Percentiles rank a stretch among this genome's conserved stretches.
Conservation (phyloP, 1,284 basidiomycete genomes). For the Moesziomyces antarcticus region DNA sequence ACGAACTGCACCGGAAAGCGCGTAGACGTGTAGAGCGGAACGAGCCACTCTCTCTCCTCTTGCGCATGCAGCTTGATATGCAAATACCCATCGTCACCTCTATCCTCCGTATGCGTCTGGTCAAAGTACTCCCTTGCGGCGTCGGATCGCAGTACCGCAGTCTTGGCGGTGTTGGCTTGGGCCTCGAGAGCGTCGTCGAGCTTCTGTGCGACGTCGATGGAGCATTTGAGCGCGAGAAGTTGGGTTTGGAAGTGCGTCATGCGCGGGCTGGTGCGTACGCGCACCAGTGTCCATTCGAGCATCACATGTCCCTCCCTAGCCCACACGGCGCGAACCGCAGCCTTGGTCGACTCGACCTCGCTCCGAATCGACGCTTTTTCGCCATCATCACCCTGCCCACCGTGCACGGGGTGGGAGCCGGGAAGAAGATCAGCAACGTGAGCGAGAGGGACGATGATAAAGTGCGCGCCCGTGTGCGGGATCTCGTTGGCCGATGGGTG, state of each 20-base stretch:
- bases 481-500: conserved; percentile 30
- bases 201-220: neutral
- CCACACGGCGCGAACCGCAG: conserved; percentile 32
- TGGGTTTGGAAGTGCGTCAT: conserved; percentile 62
- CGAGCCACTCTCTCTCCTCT: conserved; percentile 24
- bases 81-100: conserved; percentile 33
- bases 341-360: conserved; percentile 43
- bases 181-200: conserved; percentile 11
- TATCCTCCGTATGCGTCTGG: conserved; percentile 7
- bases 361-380: conserved; percentile 7
- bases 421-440: conserved; percentile 39
- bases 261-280: conserved; percentile 34
- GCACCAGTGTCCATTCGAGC: conserved; percentile 46
- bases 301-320: conserved; percentile 16
- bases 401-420: conserved; percentile 5
- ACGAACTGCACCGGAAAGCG: conserved; percentile 43
- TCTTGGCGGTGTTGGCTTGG: neutral
- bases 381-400: conserved; percentile 2
- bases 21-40: conserved; percentile 7
- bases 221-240: conserved; percentile 37
- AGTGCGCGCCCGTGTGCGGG: conserved; percentile 54
- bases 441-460: conserved; percentile 58
- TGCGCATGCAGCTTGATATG: neutral
- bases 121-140: conserved; percentile 23
- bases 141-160: neutral